Conservation (phyloP, 2,329 filamentous ascomycete species). For the Byssoonygena ceratinophila region DNA sequence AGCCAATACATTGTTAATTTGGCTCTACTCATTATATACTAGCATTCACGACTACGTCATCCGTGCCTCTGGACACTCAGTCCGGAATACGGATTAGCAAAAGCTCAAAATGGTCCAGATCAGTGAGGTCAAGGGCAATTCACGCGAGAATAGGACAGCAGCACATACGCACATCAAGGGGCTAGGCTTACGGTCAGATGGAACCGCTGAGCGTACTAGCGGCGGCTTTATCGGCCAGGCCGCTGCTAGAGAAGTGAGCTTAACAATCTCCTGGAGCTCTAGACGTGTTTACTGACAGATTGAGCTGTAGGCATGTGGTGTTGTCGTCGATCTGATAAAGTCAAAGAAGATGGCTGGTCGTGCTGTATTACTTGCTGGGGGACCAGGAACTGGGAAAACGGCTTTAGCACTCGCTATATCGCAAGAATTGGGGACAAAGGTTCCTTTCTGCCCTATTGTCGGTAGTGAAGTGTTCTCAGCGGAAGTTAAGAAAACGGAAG, state of each 20-base stretch:
- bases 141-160: slow-evolving; percentile 90
- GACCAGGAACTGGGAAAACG: slow-evolving; percentile 93
- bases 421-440: slow-evolving; percentile 94
- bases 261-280: neutral
- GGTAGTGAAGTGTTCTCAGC: slow-evolving; percentile 96
- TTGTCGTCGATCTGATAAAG: slow-evolving; percentile 90
- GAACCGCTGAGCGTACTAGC: slow-evolving; percentile 66
- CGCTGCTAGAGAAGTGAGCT: slow-evolving; percentile 69
- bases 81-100: neutral
- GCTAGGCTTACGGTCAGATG: slow-evolving; percentile 75
- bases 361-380: slow-evolving; percentile 84
- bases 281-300: neutral
- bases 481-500: slow-evolving; percentile 98
- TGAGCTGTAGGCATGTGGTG: slow-evolving; percentile 65
- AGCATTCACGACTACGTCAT: neutral
- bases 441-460: slow-evolving; percentile 96
- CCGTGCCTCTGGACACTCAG: neutral
- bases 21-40: neutral
- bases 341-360: slow-evolving; percentile 96
- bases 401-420: slow-evolving; percentile 89
- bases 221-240: slow-evolving; percentile 85
- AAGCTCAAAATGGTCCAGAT: slow-evolving; percentile 62
- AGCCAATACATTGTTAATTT: neutral
- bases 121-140: slow-evolving; percentile 88
- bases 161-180: slow-evolving; percentile 98